Evolutionary conservation across 495 filamentous ascomycete species (phyloP).

Genomic region (Poronia punctata): DNA sequence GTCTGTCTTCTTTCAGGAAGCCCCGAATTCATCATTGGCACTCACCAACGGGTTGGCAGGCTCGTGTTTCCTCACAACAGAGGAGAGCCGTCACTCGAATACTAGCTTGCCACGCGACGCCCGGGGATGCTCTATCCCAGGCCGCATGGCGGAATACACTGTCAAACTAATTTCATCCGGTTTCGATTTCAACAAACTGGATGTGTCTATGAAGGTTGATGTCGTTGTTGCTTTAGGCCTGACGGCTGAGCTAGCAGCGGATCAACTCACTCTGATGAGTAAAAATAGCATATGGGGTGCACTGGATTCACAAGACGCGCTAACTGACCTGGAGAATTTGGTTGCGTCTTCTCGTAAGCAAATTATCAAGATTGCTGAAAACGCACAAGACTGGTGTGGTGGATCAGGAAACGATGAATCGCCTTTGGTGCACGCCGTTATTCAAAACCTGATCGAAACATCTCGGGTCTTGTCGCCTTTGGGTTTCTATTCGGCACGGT

Average conservation of each 20-base stretch:
- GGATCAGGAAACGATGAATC: slow-evolving; percentile 18
- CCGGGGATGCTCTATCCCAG: slow-evolving; percentile 60
- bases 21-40: slow-evolving; percentile 56
- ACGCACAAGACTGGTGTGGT: slow-evolving; percentile 24
- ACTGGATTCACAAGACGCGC: slow-evolving; percentile 34
- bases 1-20: slow-evolving; percentile 47
- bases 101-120: slow-evolving; percentile 46
- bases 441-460: slow-evolving; percentile 30
- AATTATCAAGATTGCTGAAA: slow-evolving; percentile 41
- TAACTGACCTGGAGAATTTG: slow-evolving; percentile 55
- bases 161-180: slow-evolving; percentile 43
- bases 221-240: slow-evolving; percentile 34
- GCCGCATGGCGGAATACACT: slow-evolving; percentile 66
- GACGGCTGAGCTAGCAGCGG: slow-evolving; percentile 33
- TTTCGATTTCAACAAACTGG: slow-evolving; percentile 21
- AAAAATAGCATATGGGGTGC: slow-evolving; percentile 30
- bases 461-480: slow-evolving; percentile 23
- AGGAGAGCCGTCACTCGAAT: slow-evolving; percentile 14
- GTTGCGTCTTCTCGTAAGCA: slow-evolving; percentile 50
- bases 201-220: slow-evolving; percentile 27
- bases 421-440: slow-evolving; percentile 25
- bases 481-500: slow-evolving; percentile 45
- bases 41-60: slow-evolving; percentile 67
- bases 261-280: slow-evolving; percentile 35
- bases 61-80: slow-evolving; percentile 56